Conservation (phyloP, 2,329 filamentous ascomycete genomes). For the Nigrograna mackinnonii region DNA sequence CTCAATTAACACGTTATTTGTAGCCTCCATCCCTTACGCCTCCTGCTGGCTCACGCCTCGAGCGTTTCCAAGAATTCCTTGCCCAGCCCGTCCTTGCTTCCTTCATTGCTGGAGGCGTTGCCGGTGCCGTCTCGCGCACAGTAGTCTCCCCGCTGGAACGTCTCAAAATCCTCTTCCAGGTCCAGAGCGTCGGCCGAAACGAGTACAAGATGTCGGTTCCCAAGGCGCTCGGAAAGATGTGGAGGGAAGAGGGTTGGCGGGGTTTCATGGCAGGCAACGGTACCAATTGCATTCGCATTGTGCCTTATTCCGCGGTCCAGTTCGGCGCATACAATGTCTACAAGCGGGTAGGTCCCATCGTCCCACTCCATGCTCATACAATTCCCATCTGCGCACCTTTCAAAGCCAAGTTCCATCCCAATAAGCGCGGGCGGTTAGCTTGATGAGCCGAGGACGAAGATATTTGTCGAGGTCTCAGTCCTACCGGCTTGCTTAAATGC, state of each 20-base stretch:
- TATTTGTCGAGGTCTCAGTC: too few species aligned
- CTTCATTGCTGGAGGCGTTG: conserved; percentile 91
- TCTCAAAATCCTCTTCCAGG: conserved; percentile 96
- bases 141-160: conserved; percentile 95
- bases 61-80: conserved; percentile 47
- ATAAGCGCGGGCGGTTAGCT: too few species aligned
- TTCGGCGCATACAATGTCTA: conserved; percentile 99
- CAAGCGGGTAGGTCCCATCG: conserved; percentile 82
- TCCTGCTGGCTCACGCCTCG: conserved; percentile 20
- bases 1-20: conserved; percentile 16
- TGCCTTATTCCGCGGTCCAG: conserved; percentile 96
- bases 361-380: too few species aligned
- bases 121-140: conserved; percentile 94
- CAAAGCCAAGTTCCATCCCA: too few species aligned
- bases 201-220: conserved; percentile 93
- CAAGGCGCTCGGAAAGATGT: conserved; percentile 92
- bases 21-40: conserved; percentile 12
- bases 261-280: conserved; percentile 98
- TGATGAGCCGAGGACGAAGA: too few species aligned
- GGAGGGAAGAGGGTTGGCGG: conserved; percentile 93
- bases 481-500: too few species aligned
- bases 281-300: conserved; percentile 97
- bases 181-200: conserved; percentile 86
- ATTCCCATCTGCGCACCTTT: too few species aligned
- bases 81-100: conserved; percentile 87